These are phyloP conservation scores for Phytophthora ohioensis DNA, from an alignment of 352 stramenopile species.

Conservation along the genomic window DNA sequence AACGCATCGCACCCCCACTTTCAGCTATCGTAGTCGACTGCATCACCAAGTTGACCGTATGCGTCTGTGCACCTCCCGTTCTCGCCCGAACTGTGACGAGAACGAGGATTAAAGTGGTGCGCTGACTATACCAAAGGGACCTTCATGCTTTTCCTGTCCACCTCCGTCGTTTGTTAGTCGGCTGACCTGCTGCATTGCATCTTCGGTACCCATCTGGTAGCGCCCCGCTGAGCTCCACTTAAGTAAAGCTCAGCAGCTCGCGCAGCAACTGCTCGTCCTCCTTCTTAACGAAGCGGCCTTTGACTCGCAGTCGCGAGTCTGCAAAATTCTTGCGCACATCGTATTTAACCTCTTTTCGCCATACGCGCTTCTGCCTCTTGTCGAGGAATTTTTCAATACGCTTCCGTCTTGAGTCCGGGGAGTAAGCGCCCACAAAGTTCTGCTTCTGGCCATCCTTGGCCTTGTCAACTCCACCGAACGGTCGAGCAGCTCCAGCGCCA, in stretches of 20 bases:
- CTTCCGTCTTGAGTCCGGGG: slow-evolving; percentile 92
- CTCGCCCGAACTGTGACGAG: slow-evolving; percentile 3
- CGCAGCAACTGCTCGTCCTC: slow-evolving; percentile 94
- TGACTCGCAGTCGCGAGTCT: slow-evolving; percentile 96
- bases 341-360: slow-evolving; percentile 97
- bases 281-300: slow-evolving; percentile 98
- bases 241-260: slow-evolving; percentile 87
- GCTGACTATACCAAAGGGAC: slow-evolving; percentile 15
- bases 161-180: slow-evolving; percentile 16
- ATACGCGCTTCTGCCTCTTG: slow-evolving; percentile 96
- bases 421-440: slow-evolving; percentile 95
- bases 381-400: slow-evolving; percentile 95
- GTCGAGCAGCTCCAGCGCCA: slow-evolving; percentile 36
- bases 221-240: slow-evolving; percentile 22
- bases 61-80: background rate
- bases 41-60: slow-evolving; percentile 7
- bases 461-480: slow-evolving; percentile 64
- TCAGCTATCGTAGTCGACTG: slow-evolving; percentile 11
- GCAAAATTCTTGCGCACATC: slow-evolving; percentile 99
- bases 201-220: slow-evolving; percentile 23
- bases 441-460: slow-evolving; percentile 75
- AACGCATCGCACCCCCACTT: slow-evolving; percentile 17
- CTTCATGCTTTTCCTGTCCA: slow-evolving; percentile 4
- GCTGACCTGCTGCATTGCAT: slow-evolving; percentile 14
- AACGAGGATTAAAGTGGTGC: slow-evolving; percentile 8